Evolutionary conservation across 257 asterid genomes (phyloP), one percentile per base, ranked within the genome.

Genomic region (Solanum medicagineum): DNA sequence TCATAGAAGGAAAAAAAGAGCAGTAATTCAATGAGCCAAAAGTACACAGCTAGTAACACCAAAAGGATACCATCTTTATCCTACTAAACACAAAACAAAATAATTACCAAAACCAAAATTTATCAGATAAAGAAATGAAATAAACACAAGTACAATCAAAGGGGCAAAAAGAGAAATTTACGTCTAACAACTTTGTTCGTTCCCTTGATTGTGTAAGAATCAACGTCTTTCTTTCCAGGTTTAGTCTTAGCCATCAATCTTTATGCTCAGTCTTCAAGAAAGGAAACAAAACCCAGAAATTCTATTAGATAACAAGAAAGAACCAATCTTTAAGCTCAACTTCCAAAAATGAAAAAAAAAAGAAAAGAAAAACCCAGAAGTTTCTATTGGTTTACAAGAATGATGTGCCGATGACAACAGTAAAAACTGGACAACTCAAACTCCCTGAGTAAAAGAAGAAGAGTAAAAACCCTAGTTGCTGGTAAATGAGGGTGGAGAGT

Each of bases 141-240:
- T 24, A 49, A 77, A 77, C 17, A 16, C 49, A 79, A 79, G 65
- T 57, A 79, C 19, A 29, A 29, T 63, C 51, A 24, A 16, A 20
- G 42, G 3, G 29, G 74, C 7, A 40, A 16, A 12, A 8, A 40
- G 66, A 17, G 44, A 5, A n/a, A 1, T n/a, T 80, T 90, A 94
- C 97, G 91, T 92, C 96, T 92, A 71, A 96, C 98, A 85, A 95
- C 81, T 91, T 96, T 96, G 93, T 89, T 92, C 92, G 98, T 96
- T 87, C 97, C 99, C 87, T 92, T 92, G 83, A 96, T 94, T 60
- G 90, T 85, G 94, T 96, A 96, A 15, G 96, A 91, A 90, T 96
- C 98, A 32, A 95, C 89, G 93, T 96, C 99, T 88, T 94, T 94
- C 85, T 92, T 95, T 49, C 99, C 99, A 29, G 98, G 99, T 91